Evolutionary conservation across 768 basidiomycete species (phyloP).

Genomic region (Melanogaster broomeanus): DNA sequence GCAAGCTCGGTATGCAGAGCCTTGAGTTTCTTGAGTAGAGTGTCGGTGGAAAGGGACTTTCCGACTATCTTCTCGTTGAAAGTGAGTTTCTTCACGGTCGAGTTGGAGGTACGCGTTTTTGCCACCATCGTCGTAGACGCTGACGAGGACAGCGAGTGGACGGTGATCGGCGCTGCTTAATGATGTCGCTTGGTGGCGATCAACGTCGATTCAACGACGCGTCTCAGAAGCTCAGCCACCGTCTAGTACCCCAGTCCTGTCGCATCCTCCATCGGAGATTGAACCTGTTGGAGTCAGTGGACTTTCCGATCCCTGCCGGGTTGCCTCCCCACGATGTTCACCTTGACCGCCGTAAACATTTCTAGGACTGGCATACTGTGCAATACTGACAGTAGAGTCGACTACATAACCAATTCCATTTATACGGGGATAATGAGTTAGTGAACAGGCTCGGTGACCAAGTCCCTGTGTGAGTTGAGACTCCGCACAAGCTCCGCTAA

Average conservation of each 20-base stretch:
- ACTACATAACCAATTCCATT: no score
- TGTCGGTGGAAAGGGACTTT: slow-evolving; percentile 78
- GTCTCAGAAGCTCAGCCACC: no score
- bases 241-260: slow-evolving; percentile 4
- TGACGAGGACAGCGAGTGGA: not conserved
- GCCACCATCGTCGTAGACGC: slow-evolving; percentile 58
- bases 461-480: no score
- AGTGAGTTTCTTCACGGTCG: slow-evolving; percentile 59
- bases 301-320: no score
- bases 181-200: not conserved
- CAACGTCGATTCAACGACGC: no score
- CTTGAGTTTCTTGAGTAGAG: slow-evolving; percentile 84
- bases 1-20: slow-evolving; percentile 74
- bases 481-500: no score
- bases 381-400: no score
- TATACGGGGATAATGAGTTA: no score
- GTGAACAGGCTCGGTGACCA: no score
- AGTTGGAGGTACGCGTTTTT: slow-evolving; percentile 62
- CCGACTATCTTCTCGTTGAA: slow-evolving; percentile 84
- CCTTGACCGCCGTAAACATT: no score
- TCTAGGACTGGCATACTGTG: no score
- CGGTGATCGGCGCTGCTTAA: not conserved
- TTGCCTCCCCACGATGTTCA: no score
- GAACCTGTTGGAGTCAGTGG: not conserved
- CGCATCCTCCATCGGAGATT: slow-evolving; percentile 7